These are phyloP conservation scores for Medicago arabica DNA, from an alignment of 306 rosid species.

Conservation along the genomic window DNA sequence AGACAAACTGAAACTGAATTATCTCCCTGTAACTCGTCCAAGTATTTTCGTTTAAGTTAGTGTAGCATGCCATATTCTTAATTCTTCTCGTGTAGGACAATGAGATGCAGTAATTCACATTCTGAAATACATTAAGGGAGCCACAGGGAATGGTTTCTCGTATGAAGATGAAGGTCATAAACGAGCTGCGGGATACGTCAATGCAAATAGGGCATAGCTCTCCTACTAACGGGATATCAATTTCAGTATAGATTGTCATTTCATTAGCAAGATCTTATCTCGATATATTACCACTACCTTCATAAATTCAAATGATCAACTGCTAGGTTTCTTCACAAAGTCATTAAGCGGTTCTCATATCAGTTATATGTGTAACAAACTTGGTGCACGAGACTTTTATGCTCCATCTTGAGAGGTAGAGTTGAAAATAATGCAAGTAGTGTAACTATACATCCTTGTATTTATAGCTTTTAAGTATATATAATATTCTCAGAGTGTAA, in stretches of 20 bases:
- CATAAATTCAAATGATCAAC: not conserved
- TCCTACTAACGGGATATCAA: too few species aligned
- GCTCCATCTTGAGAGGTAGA: not conserved
- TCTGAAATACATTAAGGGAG: too few species aligned
- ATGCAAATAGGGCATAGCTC: too few species aligned
- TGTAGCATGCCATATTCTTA: too few species aligned
- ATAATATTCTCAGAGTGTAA: not conserved
- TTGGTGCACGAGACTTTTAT: not conserved
- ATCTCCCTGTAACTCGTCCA: too few species aligned
- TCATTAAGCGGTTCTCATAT: not conserved
- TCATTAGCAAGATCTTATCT: not conserved
- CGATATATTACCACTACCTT: not conserved
- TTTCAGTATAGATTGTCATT: not conserved
- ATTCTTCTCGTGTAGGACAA: too few species aligned
- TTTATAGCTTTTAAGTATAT: not conserved
- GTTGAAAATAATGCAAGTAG: not conserved
- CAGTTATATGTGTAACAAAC: not conserved
- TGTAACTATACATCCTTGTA: not conserved
- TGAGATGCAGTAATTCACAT: too few species aligned
- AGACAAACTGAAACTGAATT: too few species aligned
- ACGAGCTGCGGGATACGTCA: too few species aligned
- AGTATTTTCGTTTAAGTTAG: too few species aligned
- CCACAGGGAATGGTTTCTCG: too few species aligned
- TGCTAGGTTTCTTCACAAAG: not conserved
- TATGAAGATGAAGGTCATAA: too few species aligned